Percentiles rank a stretch among this genome's conserved stretches.
These are phyloP conservation scores for Fonsecaea multimorphosa DNA, from an alignment of 2,329 filamentous ascomycete species.

Conservation along the genomic window DNA sequence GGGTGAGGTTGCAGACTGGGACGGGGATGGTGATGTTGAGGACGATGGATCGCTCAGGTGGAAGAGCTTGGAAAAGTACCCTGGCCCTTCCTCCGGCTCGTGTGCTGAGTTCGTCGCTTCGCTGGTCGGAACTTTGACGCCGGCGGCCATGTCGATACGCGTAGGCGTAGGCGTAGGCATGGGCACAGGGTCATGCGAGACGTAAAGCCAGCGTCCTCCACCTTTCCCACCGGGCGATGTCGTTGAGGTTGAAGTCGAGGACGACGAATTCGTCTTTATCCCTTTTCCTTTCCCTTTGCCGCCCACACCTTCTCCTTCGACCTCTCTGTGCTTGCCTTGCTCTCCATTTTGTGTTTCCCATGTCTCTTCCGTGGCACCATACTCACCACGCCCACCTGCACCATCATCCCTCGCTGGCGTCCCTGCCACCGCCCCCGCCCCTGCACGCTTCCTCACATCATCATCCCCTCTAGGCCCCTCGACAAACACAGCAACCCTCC, in stretches of 20 bases:
- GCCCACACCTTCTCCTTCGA: too few relatives aligned
- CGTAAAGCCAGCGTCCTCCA: constrained; percentile 82
- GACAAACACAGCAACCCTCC: constrained; percentile 83
- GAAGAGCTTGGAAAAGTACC: constrained; percentile 24
- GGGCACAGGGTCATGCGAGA: constrained; percentile 77
- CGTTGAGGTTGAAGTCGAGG: constrained; percentile 7
- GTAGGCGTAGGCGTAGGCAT: constrained; percentile 22
- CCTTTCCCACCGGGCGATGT: constrained; percentile 81
- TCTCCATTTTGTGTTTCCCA: too few relatives aligned
- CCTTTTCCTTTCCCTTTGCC: background rate
- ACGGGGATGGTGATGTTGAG: background rate
- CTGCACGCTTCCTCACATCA: background rate
- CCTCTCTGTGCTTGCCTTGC: background rate
- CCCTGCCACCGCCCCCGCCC: too few relatives aligned
- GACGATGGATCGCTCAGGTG: background rate
- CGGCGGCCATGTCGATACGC: background rate
- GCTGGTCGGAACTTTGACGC: constrained; percentile 25
- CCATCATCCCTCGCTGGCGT: too few relatives aligned
- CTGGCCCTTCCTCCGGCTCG: constrained; percentile 24
- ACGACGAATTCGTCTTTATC: background rate
- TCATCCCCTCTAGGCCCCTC: constrained; percentile 67
- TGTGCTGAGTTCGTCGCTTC: constrained; percentile 18
- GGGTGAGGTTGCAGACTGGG: background rate
- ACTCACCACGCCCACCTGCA: too few relatives aligned
- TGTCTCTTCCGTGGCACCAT: too few relatives aligned